These are phyloP conservation scores for Mycena polygramma DNA, from an alignment of 768 basidiomycete species.

Conservation along the genomic window DNA sequence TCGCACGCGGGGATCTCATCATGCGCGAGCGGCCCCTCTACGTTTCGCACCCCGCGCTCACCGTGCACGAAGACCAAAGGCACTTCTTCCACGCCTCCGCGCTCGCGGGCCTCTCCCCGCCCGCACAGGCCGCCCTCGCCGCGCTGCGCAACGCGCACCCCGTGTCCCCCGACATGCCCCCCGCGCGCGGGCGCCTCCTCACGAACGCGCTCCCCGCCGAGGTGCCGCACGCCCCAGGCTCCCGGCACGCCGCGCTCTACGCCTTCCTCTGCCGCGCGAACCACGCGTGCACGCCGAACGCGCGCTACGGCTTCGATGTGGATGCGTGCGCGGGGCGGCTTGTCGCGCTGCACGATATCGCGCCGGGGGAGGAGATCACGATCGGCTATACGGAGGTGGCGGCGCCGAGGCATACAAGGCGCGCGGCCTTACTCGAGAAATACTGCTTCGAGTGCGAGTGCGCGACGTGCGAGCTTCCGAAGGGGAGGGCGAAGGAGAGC, in stretches of 20 bases:
- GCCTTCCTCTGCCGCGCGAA: constrained; percentile 31
- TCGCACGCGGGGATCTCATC: constrained; percentile 34
- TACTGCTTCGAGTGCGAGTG: constrained; percentile 31
- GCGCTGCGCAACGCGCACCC: constrained; percentile 27
- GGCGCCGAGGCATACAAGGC: constrained; percentile 15
- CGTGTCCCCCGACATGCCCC: neutral
- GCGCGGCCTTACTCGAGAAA: neutral
- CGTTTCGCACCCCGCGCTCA: constrained; percentile 15
- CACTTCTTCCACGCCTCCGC: constrained; percentile 5
- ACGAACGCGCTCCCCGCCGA: constrained; percentile 30
- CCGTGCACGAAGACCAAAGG: constrained; percentile 16
- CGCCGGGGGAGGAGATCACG: constrained; percentile 34
- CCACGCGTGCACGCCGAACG: constrained; percentile 36
- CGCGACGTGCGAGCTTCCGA: constrained; percentile 17
- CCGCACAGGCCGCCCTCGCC: constrained; percentile 24
- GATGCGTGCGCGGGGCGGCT: constrained; percentile 26
- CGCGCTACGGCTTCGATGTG: constrained; percentile 25
- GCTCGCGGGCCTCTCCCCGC: constrained; percentile 23
- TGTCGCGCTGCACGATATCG: constrained; percentile 25
- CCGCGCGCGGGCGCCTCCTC: constrained; percentile 22
- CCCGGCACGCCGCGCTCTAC: constrained; percentile 25
- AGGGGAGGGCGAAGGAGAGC: constrained; percentile 7
- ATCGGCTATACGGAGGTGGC: constrained; percentile 30
- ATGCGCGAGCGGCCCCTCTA: constrained; percentile 33
- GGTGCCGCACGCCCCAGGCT: constrained; percentile 1